Base-by-base conservation (phyloP, 2,329 filamentous ascomycete species). In the Aspergillus brunneoviolaceus region DNA sequence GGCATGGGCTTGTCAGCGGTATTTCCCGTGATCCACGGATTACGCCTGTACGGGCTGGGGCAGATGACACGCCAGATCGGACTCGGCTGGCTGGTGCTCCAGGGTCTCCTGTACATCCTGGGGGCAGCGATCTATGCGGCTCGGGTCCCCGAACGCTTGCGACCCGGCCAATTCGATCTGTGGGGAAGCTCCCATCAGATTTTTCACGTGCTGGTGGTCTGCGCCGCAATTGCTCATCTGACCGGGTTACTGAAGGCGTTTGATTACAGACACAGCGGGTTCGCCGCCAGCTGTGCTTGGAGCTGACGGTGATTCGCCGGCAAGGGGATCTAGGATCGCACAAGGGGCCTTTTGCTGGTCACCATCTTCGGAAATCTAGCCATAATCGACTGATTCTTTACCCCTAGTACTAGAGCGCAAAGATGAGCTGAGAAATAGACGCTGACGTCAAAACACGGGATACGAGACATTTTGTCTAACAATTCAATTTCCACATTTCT, bases 121-220 rank as follows among this genome's bases (percentile, higher is more conserved):
- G 95, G 95, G 9, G 95, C 95, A 2, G 85, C 84, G 5, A 81
- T 98, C 52, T 98, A 99, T 75, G 95, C 92, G 6, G 82, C 85
- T 56, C 88, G 95, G 42, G 87, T 94, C 76, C 95, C 95, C 0
- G 95, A 99, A 79, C 84, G 91, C 61, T 86, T 84, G 70, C 84
- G 80, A 49, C 95, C 94, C 0, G 91, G 92, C 1, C 81, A 76
- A 7, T 97, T 94, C 71, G 95, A 99, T 76, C 90, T 97, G 55
- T 90, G 90, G 85, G 94, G 95, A 42, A 92, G 88, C 72, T 96
- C 92, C 21, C 95, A 99, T 76, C 95, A 99, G 78, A 89, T 99
- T 65, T 99, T 99, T 75, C 95, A 99, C 79, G 80, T 96, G 45
- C 84, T 95, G 64, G 93, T 99, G 29, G 81, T 98, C 16, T 76